Evolutionary conservation across 225 moss, liverwort and hornwort genomes (phyloP).

Genomic region (Pseudoscleropodium purum): DNA sequence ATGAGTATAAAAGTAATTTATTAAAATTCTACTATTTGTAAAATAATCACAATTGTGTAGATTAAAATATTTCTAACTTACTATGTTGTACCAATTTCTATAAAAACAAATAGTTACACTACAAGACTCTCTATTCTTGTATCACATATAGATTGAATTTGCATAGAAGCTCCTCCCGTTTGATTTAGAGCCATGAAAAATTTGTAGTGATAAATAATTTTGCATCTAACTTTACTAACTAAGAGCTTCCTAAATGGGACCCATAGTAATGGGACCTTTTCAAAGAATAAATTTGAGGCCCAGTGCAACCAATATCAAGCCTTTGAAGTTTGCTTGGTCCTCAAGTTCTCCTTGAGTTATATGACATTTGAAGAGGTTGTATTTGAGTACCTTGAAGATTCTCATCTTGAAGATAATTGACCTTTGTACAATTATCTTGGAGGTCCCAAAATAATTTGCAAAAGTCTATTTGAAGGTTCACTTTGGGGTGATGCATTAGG

Average conservation of each 20-base stretch:
- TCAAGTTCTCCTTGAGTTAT: fast-evolving
- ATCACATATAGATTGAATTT: too few relatives aligned
- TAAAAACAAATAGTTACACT: too few relatives aligned
- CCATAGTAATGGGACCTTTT: neutral
- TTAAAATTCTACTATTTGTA: neutral
- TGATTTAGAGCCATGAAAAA: too few relatives aligned
- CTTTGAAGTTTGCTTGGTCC: neutral
- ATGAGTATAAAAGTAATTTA: neutral
- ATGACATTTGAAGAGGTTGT: neutral
- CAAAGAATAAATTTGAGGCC: neutral
- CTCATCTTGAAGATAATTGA: neutral
- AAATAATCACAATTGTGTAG: neutral
- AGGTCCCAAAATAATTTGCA: neutral
- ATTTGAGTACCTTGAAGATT: neutral
- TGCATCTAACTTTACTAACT: too few relatives aligned
- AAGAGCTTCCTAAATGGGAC: neutral
- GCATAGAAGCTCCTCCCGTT: fast-evolving
- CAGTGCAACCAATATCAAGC: neutral
- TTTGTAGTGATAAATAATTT: too few relatives aligned
- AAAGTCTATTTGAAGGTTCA: neutral
- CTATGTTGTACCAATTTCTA: too few relatives aligned
- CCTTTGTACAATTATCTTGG: fast-evolving
- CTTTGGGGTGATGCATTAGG: neutral
- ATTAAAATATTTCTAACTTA: neutral
- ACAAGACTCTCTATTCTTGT: too few relatives aligned